Base-by-base conservation (phyloP, 1,284 basidiomycete species). In the Microbotryomycetes sp. region DNA sequence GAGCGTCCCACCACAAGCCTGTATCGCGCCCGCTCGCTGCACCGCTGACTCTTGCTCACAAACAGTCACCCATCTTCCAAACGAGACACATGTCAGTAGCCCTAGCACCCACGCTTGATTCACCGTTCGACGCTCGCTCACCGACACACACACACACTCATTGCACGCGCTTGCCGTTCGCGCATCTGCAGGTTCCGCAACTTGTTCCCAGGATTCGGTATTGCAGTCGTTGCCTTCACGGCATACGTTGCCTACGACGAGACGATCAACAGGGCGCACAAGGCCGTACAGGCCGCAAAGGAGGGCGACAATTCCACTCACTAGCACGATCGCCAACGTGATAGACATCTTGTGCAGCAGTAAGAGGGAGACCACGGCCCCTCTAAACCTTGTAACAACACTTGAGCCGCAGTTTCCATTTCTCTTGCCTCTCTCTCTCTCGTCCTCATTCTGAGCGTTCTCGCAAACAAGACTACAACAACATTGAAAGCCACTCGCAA, bases 161-260 rank as follows among this genome's bases (percentile, higher is more conserved):
- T 11, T 27, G 26, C n/a, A 53, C 28, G 23, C 28, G 24, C 23
- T 27, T 24, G 27, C 57, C 50, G 53, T 45, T 30, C 4, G n/a
- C 15, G 24, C 23, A 52, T 16, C 27, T 18, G 5, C 49, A 69
- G 91, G 88, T 86, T 94, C 77, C 82, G 85, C 71, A 88, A 82
- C 78, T 75, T 92, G 69, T 91, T 96, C 77, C 92, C 92, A 54
- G 92, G 92, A 45, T 88, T 97, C 73, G 91, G 91, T 58, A 89
- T 89, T 63, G 92, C 88, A 46, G 81, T 90, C 59, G 89, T 87
- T 64, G 88, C 90, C 1, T 97, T 97, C 79, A 85, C 89, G 35
- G 85, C 83, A 64, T 97, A 94, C 73, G 90, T 96, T 52, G 78
- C 88, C 58, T 87, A 82, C 55, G 91, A 96, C 76, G 90, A 80